Evolutionary conservation across 2,329 filamentous ascomycete species (phyloP), one percentile per base, ranked within the genome.

Genomic region (Tolypocladium pustulatum): DNA sequence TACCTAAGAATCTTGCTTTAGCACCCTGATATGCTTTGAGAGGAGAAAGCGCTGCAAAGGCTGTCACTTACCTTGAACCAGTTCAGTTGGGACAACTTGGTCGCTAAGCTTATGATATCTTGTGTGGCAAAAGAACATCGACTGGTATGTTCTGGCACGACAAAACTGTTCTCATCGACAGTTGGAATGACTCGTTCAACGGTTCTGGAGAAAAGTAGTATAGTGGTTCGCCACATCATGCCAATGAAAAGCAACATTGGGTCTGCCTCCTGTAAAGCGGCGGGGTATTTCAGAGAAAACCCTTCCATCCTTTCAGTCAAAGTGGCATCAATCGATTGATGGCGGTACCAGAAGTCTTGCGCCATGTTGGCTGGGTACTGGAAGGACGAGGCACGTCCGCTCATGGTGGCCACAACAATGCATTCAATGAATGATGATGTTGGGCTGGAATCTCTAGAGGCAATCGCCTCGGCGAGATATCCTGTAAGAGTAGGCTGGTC

Each of bases 361-460:
- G 53, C 32, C 2, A 13, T 27, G 25, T 37, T 55, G 25, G 22
- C 32, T 13, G 30, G 52, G 25, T 58, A 38, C 36, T 49, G 38
- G 12, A 57, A 30, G 12, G 57, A 54, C 17, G 56, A 9, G 36
- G 54, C 36, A 8, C 57, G 37, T 40, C 60, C 61, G 53, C 60
- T 61, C 13, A 65, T 62, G 1, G 70, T 71, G 30, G 68, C 69
- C 7, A 73, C 63, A 20, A 72, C 61, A 46, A 73, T 65, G 52
- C 66, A 70, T 59, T 73, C 69, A 13, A 63, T 63, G 36, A 73
- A 72, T 0, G 70, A 64, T 1, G 69, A 72, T 2, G 67, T 65
- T 9, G 65, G 38, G 20, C 41, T 67, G 17, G 57, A 56, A 52
- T 61, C 60, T 52, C 64, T 64, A 58, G 55, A 59, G 30, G 61